phyloP scores from a whole-genome alignment of 371 early-diverging fungal species.

The Mortierella sp. region DNA sequence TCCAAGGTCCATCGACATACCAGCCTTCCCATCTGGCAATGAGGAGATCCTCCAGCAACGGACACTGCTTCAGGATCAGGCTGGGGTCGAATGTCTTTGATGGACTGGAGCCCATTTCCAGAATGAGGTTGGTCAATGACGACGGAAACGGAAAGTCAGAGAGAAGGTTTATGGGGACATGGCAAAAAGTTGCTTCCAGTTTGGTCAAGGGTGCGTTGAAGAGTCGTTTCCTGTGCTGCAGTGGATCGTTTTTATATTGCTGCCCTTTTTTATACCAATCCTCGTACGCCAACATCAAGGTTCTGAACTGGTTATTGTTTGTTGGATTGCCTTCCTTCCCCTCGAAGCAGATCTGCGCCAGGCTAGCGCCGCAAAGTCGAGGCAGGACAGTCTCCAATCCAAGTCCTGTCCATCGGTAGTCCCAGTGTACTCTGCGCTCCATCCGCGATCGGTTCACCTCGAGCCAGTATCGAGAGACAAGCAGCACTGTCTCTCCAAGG shows the following conservation, averaged over 20 bases:
- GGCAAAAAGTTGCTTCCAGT: not conserved
- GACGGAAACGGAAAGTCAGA: slow-evolving; percentile 2
- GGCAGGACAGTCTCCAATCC: not conserved
- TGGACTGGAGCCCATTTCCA: not conserved
- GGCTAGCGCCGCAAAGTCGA: not conserved
- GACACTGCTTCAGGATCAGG: not conserved
- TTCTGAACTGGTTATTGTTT: not conserved
- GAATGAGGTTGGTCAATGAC: slow-evolving; percentile 1
- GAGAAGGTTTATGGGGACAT: not conserved
- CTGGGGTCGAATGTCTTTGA: not conserved
- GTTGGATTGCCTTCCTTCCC: not conserved
- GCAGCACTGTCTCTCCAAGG: not conserved
- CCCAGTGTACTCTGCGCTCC: slow-evolving; percentile 5
- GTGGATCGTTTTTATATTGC: not conserved
- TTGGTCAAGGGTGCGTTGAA: not conserved
- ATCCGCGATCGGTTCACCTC: not conserved
- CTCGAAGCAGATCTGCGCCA: not conserved
- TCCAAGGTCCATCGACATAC: slow-evolving; percentile 1
- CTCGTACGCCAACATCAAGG: not conserved
- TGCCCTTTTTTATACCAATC: slow-evolving; percentile 1
- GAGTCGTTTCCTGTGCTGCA: not conserved
- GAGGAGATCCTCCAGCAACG: not conserved
- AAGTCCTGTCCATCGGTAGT: slow-evolving; percentile 7
- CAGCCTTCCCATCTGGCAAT: slow-evolving; percentile 9
- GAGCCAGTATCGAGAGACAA: slow-evolving; percentile 2